Base-by-base conservation (phyloP, 192 early-diverging fungal species). In the Irineochytrium annulatum region DNA sequence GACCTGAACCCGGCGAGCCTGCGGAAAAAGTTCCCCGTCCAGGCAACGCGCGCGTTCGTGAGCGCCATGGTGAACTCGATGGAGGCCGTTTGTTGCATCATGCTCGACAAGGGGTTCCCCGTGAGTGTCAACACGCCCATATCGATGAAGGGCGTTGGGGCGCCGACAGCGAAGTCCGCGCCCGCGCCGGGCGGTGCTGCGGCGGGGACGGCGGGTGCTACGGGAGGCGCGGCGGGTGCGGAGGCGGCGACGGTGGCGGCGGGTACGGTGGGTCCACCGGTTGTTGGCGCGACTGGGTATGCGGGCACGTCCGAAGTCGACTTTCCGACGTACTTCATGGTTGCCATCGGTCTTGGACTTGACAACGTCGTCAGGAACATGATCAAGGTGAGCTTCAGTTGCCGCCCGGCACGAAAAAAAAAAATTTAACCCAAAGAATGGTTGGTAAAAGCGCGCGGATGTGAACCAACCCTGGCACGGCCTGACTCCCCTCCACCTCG, bases 21-120 rank as follows among this genome's bases (percentile, higher is more conserved):
- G 8, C 41, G 53, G 28, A 83, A 81, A 66, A 82, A 76, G 56
- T 44, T 63, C 29, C 56, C 60, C 14, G 27, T 59, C 19, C 77
- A 82, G 29, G 64, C 76, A 19, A 78, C 75, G 29, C 52, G 60
- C 31, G 52, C 62, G 0, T 83, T 83, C 48, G 43, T 82, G 54
- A 32, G 43, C 11, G 79, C 79, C 1, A 61, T 83, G 60, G 69
- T 62, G 1, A 76, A 78, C 55, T 34, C 69, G 17, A 57, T 83
- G 71, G 76, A 83, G 37, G 51, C 61, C 3, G 64, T 83, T 8
- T 80, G 78, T 62, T 53, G 79, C 26, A 37, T 69, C 13, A 70
- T 83, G 63, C 20, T 82, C 43, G 81, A 82, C 28, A 80, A 81
- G 61, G 81, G 81, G 2, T 81, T 79, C 56, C 78, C 78, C 14